Conservation (phyloP, 257 asterid genomes). For the Gentiana dahurica region DNA sequence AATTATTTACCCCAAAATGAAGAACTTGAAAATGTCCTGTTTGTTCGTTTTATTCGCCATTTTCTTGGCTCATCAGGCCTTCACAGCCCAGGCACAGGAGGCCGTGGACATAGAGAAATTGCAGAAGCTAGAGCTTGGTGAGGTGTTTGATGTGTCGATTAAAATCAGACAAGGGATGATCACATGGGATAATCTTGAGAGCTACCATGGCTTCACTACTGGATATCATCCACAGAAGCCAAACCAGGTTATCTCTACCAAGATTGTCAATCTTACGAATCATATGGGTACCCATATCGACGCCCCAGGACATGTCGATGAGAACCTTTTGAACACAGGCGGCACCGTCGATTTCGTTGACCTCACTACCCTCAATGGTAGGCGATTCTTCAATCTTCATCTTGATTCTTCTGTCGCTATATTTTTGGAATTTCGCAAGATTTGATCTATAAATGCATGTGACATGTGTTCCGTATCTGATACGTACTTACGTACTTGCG, state of each 20-base stretch:
- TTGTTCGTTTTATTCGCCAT: too few relatives aligned
- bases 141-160: neutral
- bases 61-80: too few relatives aligned
- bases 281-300: slow-evolving; percentile 11
- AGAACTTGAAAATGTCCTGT: too few relatives aligned
- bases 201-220: neutral
- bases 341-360: neutral
- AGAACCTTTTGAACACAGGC: neutral
- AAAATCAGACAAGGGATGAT: slow-evolving; percentile 3
- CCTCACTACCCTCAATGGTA: neutral
- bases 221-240: neutral
- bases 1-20: too few relatives aligned
- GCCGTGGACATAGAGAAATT: neutral
- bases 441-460: too few relatives aligned
- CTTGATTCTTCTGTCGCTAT: neutral
- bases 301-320: slow-evolving; percentile 1
- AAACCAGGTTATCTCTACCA: neutral
- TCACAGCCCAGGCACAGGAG: too few relatives aligned
- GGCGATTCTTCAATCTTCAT: neutral
- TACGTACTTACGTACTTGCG: too few relatives aligned
- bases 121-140: neutral
- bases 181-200: neutral
- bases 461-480: too few relatives aligned
- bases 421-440: too few relatives aligned
- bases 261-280: slow-evolving; percentile 1